Evolutionary conservation across 805 yeast genomes (phyloP), one percentile per base, ranked within the genome.

Genomic region (Candida hungchunana): DNA sequence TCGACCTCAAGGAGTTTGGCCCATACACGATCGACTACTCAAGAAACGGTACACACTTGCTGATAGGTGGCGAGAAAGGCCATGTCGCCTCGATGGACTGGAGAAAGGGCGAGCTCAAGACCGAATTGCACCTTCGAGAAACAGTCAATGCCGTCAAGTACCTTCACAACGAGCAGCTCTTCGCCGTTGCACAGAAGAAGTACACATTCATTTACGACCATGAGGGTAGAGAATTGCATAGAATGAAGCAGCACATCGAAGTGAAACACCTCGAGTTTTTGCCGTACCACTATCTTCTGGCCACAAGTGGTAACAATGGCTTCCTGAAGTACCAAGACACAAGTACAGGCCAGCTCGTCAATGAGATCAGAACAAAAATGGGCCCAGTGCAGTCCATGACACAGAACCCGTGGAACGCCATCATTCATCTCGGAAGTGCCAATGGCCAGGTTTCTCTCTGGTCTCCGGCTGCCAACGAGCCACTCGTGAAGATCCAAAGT

Each of bases 1-100:
- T 93, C 39, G 73, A 74, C 18, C 66, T 93, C 42, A 71, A 72
- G 10, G 83, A 84, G 42, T 82, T 79, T 55, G 97, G 97, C 0
- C 97, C 98, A 1, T 93, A 93, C 55, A 62, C 69, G 5, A 55
- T 84, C 8, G 88, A 90, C 58, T 93, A 82, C 58, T 75, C 93
- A 3, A 71, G 90, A 59, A 87, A 87, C 50, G 98, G 99, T 36
- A 77, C 96, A 43, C 82, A 81, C 44, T 59, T 93, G 32, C 67
- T 93, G 23, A 64, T 93, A 16, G 93, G 89, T 9, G 99, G 99
- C 14, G 70, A 71, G 31, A 87, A 86, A 57, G 99, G 99, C 4
- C 98, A 93, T 66, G 77, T 93, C 34, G 97, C 98, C 0, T 77
- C 93, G 2, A 81, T 93, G 69, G 96, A 93, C 63, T 93, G 98